A percentile compares a stretch with the other conserved stretches of the same genome.
phyloP scores from a whole-genome alignment of 2,329 filamentous ascomycete genomes.

The Fusarium tjaetaba region DNA sequence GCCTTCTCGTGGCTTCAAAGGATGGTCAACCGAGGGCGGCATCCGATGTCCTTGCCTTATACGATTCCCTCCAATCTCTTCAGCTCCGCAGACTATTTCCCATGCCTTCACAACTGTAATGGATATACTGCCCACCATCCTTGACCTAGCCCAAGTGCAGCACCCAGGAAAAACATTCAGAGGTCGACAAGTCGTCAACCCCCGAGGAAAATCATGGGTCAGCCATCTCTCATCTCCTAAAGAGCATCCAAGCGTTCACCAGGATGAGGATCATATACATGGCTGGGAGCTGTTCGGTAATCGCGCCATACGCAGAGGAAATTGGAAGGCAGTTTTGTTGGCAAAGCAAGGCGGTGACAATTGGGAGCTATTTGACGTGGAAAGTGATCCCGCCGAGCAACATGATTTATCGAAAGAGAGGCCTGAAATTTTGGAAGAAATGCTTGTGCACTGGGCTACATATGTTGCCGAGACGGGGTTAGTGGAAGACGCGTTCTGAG shows the following conservation, averaged over 20 bases:
- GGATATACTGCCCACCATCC: slow-evolving; percentile 58
- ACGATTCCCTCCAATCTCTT: slow-evolving; percentile 43
- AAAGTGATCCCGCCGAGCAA: slow-evolving; percentile 6
- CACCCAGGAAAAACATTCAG: slow-evolving; percentile 51
- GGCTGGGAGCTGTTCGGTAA: slow-evolving; percentile 68
- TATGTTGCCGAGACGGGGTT: slow-evolving; percentile 5
- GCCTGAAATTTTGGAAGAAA: slow-evolving; percentile 12
- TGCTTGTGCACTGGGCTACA: slow-evolving; percentile 2
- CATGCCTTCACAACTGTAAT: slow-evolving; percentile 53
- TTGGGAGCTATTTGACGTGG: slow-evolving; percentile 21
- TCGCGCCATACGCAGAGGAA: slow-evolving; percentile 61
- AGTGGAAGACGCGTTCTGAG: slow-evolving; percentile 2
- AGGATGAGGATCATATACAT: slow-evolving; percentile 55
- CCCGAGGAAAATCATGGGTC: slow-evolving; percentile 25
- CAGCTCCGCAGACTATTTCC: slow-evolving; percentile 46
- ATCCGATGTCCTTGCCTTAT: slow-evolving; percentile 23
- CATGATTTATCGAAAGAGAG: neutral
- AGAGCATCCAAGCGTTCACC: slow-evolving; percentile 14
- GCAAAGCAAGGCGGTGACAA: neutral
- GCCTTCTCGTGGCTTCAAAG: slow-evolving; percentile 50
- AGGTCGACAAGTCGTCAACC: slow-evolving; percentile 1
- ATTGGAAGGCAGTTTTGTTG: slow-evolving; percentile 62
- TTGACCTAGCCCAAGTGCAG: slow-evolving; percentile 56
- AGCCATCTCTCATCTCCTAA: neutral
- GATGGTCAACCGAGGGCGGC: slow-evolving; percentile 41